Evolutionary conservation across 805 yeast species (phyloP), one percentile per base, ranked within the genome.

Genomic region (Lipomyces sp.): DNA sequence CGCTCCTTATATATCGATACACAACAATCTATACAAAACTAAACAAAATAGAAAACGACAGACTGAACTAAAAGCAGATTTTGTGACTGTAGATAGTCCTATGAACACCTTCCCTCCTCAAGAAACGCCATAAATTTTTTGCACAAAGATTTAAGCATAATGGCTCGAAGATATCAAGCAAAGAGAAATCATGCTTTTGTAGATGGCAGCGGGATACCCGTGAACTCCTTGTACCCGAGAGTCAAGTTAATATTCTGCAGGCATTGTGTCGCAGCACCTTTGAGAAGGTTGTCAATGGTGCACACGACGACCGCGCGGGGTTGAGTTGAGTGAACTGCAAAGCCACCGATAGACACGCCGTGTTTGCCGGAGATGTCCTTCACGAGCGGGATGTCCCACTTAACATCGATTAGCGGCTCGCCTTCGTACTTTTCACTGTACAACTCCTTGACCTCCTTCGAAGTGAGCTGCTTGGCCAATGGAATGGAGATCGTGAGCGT

Each of bases 191-290:
- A n/a, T n/a, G n/a, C n/a, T n/a, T n/a, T n/a, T n/a, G n/a, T n/a
- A n/a, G n/a, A 51, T 40, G 70, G 71, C 43, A 70, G 50, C 43
- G 98, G 97, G 65, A 93, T 93, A 63, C 98, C 98, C 47, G 83
- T 96, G 65, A 85, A 91, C 72, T 93, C 98, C 43, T 86, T 91
- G 69, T 87, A 93, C 22, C 90, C 90, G 73, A 85, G 72, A 4
- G 87, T 85, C 69, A 93, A 75, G 70, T 93, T 93, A 69, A 95
- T 86, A 74, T 93, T 93, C 71, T 93, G 99, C 68, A 93, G 70
- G 73, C 98, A 91, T 73, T 93, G 99, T 16, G 99, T 93, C 40
- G 97, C 95, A 39, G 99, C 99, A 60, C 99, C 99, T 75, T 93
- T 93, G 66, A 93, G 78, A 65, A 93, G 75, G 69, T 93, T 93